Conservation (phyloP, 495 filamentous ascomycete genomes). For the Neurospora hispaniola region DNA sequence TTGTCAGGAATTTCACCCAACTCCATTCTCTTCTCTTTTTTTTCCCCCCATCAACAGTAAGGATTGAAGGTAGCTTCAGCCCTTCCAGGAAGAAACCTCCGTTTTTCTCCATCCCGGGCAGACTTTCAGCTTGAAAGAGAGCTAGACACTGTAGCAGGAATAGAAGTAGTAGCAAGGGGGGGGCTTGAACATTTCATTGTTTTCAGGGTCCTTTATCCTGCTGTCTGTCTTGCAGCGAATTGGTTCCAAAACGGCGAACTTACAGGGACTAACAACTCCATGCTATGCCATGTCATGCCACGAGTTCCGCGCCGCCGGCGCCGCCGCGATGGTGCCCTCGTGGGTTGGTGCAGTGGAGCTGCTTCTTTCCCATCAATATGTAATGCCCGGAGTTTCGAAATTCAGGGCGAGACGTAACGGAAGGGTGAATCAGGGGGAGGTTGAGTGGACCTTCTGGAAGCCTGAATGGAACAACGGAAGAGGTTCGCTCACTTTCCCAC, state of each 20-base stretch:
- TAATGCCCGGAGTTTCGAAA: background rate
- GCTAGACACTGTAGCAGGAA: no score
- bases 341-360: background rate
- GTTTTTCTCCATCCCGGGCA: background rate
- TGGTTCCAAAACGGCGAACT: background rate
- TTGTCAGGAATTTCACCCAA: background rate
- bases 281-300: background rate
- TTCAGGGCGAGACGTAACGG: background rate
- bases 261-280: background rate
- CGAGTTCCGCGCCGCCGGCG: background rate
- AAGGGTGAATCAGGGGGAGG: background rate
- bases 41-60: background rate
- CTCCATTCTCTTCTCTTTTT: background rate
- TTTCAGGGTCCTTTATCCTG: background rate
- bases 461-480: background rate
- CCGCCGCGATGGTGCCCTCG: background rate
- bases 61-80: background rate
- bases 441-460: background rate
- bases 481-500: background rate
- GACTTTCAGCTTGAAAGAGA: background rate
- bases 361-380: background rate
- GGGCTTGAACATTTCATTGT: background rate
- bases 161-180: background rate
- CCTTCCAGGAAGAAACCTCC: background rate
- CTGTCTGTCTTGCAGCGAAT: background rate